Percentiles rank a stretch among this genome's conserved stretches.
These are phyloP conservation scores for Penicillium lagena DNA, from an alignment of 495 filamentous ascomycete species.

Conservation along the genomic window DNA sequence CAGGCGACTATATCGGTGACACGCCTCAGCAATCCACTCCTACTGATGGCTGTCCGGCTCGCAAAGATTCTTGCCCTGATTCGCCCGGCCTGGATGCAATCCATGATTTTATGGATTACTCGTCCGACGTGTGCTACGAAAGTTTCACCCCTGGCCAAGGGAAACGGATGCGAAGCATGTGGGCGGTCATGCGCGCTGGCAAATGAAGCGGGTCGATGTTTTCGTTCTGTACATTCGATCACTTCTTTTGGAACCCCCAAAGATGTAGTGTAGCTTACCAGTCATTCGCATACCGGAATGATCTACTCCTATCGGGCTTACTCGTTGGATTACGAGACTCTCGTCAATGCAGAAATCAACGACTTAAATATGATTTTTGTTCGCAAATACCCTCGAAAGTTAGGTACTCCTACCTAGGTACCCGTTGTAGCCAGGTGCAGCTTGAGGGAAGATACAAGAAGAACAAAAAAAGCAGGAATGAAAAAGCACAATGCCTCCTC, in stretches of 20 bases:
- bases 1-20: slow-evolving; percentile 47
- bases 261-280: no score
- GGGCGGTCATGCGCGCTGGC: slow-evolving; percentile 31
- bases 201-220: slow-evolving; percentile 17
- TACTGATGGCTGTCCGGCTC: slow-evolving; percentile 43
- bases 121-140: slow-evolving; percentile 47
- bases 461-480: neutral
- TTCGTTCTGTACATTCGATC: slow-evolving; percentile 1
- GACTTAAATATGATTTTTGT: no score
- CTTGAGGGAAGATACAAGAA: neutral
- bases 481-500: neutral
- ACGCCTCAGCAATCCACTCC: slow-evolving; percentile 44
- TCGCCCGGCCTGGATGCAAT: slow-evolving; percentile 41
- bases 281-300: no score
- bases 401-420: no score
- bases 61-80: slow-evolving; percentile 42
- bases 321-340: no score
- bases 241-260: neutral
- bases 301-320: no score
- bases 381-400: no score
- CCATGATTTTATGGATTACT: slow-evolving; percentile 53
- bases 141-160: slow-evolving; percentile 38
- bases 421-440: no score
- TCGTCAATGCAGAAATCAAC: no score
- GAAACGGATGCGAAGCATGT: slow-evolving; percentile 42